These are phyloP conservation scores for Eutrema yunnanense DNA, from an alignment of 345 rosid genomes.

Conservation along the genomic window DNA sequence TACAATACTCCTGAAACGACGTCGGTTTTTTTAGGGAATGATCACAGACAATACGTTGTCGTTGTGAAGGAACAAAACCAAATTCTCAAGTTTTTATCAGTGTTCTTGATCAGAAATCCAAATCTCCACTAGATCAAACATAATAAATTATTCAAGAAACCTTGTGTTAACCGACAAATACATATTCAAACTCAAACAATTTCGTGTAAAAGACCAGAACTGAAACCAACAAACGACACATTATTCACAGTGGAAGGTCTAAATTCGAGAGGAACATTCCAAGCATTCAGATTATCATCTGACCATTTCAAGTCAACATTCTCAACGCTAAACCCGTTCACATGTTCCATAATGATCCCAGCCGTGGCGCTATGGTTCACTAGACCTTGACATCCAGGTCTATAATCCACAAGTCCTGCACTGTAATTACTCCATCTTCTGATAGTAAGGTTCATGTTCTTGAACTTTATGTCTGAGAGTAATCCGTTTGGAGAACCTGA, in stretches of 20 bases:
- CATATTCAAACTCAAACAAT: constrained; percentile 9
- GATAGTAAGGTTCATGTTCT: constrained; percentile 52
- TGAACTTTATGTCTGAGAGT: constrained; percentile 59
- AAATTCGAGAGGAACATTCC: constrained; percentile 84
- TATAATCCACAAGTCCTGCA: constrained; percentile 72
- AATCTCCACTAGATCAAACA: background rate
- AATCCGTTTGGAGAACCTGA: constrained; percentile 69
- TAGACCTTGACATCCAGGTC: constrained; percentile 88
- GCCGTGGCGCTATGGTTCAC: constrained; percentile 56
- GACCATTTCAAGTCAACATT: constrained; percentile 77
- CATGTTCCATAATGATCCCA: constrained; percentile 86
- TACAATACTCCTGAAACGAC: background rate
- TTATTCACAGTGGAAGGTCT: constrained; percentile 70
- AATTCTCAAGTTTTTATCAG: too few relatives aligned
- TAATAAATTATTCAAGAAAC: background rate
- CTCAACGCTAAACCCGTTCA: constrained; percentile 63
- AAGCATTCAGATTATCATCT: constrained; percentile 28
- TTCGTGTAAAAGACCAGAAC: constrained; percentile 39
- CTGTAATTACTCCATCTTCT: constrained; percentile 61
- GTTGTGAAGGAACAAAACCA: background rate
- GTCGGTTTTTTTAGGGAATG: background rate
- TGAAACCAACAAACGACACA: constrained; percentile 60
- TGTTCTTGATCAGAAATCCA: background rate
- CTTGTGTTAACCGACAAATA: constrained; percentile 1
- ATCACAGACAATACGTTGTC: background rate